Evolutionary conservation across 148 eudicot genomes (phyloP).

Genomic region (Talinum fruticosum): DNA sequence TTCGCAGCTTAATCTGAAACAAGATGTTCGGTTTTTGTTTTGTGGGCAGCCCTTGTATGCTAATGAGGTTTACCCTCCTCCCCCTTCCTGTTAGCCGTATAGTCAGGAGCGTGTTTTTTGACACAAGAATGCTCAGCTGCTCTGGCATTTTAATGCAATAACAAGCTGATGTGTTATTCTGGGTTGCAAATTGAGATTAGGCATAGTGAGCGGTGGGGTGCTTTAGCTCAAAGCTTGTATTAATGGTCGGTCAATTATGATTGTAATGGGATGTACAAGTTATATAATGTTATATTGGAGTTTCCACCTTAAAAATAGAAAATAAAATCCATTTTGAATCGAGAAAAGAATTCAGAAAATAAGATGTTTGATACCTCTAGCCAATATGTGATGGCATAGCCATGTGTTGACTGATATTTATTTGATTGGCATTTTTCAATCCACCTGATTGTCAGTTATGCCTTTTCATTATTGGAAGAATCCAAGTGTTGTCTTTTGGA

Average conservation of each 20-base stretch:
- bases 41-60: conserved; percentile 11
- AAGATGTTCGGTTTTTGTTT: conserved; percentile 8
- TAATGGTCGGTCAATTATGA: neutral
- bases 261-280: neutral
- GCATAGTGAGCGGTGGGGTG: neutral
- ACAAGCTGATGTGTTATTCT: neutral
- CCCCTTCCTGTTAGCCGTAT: neutral
- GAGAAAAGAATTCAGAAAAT: too few relatives aligned
- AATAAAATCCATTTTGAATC: too few relatives aligned
- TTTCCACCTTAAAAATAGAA: neutral
- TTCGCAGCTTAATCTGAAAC: conserved; percentile 4
- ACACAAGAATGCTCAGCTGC: conserved; percentile 1
- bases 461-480: too few relatives aligned
- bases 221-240: neutral
- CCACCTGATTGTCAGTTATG: too few relatives aligned
- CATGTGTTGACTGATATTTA: too few relatives aligned
- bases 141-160: conserved; percentile 18
- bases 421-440: too few relatives aligned
- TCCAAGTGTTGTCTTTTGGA: too few relatives aligned
- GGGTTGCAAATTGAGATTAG: neutral
- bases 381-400: too few relatives aligned
- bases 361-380: too few relatives aligned
- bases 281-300: neutral
- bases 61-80: neutral
- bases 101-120: neutral